These are phyloP conservation scores for Fusarium lateritium DNA, from an alignment of 2,329 filamentous ascomycete genomes.

Conservation along the genomic window DNA sequence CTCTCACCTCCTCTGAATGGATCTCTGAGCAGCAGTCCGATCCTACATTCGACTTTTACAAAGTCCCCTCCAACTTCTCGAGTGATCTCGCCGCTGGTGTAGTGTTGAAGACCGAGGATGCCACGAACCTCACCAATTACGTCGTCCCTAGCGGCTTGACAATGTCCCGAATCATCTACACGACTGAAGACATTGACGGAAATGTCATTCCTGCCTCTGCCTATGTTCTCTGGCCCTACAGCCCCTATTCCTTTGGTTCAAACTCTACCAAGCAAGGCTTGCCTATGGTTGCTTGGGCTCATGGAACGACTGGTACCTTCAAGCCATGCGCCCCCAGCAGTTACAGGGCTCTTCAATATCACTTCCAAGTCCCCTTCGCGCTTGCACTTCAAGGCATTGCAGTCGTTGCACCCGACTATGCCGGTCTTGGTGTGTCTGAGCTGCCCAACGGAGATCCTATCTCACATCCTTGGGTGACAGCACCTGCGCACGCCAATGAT, in stretches of 20 bases:
- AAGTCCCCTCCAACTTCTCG: constrained; percentile 6
- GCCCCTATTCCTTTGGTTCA: neutral
- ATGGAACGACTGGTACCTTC: constrained; percentile 28
- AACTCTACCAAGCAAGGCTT: neutral
- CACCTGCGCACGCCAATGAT: constrained; percentile 36
- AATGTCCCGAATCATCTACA: constrained; percentile 37
- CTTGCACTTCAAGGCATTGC: constrained; percentile 35
- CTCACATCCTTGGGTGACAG: constrained; percentile 27
- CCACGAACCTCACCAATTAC: constrained; percentile 23
- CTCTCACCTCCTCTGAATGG: constrained; percentile 1
- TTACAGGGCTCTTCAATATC: constrained; percentile 35
- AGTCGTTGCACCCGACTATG: constrained; percentile 36
- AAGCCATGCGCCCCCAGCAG: constrained; percentile 31
- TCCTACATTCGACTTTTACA: constrained; percentile 13
- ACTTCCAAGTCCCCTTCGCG: constrained; percentile 35
- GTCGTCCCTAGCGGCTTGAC: constrained; percentile 28
- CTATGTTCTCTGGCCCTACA: constrained; percentile 10
- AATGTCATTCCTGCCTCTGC: constrained; percentile 25
- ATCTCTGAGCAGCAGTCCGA: constrained; percentile 16
- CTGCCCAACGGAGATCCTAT: constrained; percentile 25
- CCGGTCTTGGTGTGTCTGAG: constrained; percentile 29
- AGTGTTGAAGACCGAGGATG: constrained; percentile 10
- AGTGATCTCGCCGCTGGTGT: neutral
- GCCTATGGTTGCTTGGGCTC: constrained; percentile 10
- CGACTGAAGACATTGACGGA: constrained; percentile 24